Evolutionary conservation across 2,329 filamentous ascomycete species (phyloP), one percentile per base, ranked within the genome.

Genomic region (Tolypocladium tundrense): DNA sequence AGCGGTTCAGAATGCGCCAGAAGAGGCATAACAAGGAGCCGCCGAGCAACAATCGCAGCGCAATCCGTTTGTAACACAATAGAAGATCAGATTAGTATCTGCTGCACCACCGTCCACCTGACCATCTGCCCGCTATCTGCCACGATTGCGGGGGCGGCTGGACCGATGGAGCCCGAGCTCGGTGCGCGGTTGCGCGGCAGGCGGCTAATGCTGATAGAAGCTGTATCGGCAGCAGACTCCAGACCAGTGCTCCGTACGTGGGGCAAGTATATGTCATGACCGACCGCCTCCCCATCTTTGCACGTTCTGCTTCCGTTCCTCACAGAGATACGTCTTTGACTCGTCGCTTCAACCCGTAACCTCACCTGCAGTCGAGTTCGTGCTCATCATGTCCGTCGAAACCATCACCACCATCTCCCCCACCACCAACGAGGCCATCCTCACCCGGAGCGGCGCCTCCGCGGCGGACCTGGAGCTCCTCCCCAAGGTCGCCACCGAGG

Each of bases 381-480:
- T n/a, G 41, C 8, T 58, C 67, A 77, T 60, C 57, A 87, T 87
- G 84, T 85, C 84, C 61, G 77, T 81, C 68, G 84, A 87, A 75
- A 77, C 77, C 54, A 78, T 87, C 66, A 86, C 78, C 39, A 97
- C 93, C 63, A 92, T 97, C 73, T 97, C 93, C 3, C 93, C 93
- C 58, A 88, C 84, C 62, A 97, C 91, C 64, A 93, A 94, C 74
- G 85, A 92, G 76, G 80, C 88, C 58, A 84, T 97, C 71, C 73
- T 96, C 64, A 90, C 87, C 60, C 86, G 92, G 64, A 85, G 86
- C 72, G 91, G 90, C 65, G 79, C 88, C 63, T 87, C 89, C 51
- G 74, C 83, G 42, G 75, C 81, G 35, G 89, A 96, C 62, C 78
- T 96, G 54, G 78, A 86, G 55, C 75, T 81, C 58, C 77, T 97